Evolutionary conservation across 306 rosid genomes (phyloP).

Genomic region (Rubus parviflorus): DNA sequence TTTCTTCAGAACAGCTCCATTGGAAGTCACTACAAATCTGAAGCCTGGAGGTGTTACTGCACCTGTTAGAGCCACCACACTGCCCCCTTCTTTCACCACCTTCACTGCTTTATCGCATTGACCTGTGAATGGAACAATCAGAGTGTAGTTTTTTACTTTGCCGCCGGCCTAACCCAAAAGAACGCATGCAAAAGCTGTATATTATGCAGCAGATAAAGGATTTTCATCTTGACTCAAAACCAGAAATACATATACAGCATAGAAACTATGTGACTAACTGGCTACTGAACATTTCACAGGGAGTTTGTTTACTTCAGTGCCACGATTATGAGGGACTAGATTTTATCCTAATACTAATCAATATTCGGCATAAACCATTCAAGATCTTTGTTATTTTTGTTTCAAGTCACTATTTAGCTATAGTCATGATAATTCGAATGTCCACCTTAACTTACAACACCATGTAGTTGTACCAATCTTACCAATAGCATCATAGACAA

Average conservation of each 20-base stretch:
- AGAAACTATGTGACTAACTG: background rate
- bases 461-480: slow-evolving; percentile 23
- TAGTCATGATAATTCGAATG: background rate
- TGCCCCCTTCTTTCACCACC: slow-evolving; percentile 83
- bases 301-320: background rate
- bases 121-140: slow-evolving; percentile 39
- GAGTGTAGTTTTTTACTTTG: no score
- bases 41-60: slow-evolving; percentile 92
- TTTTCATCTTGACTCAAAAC: background rate
- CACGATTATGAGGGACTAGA: background rate
- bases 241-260: background rate
- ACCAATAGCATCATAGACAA: slow-evolving; percentile 88
- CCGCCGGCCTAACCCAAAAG: no score
- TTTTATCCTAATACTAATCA: background rate
- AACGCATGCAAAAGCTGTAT: no score
- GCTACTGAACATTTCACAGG: background rate
- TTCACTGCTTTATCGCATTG: slow-evolving; percentile 93
- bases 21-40: slow-evolving; percentile 90
- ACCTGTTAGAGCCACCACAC: slow-evolving; percentile 86
- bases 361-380: background rate
- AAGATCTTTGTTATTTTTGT: background rate
- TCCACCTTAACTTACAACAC: background rate
- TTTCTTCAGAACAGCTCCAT: slow-evolving; percentile 78
- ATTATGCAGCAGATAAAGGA: background rate
- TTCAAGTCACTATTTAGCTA: background rate